These are phyloP conservation scores for Colletotrichum australisinense DNA, from an alignment of 2,329 filamentous ascomycete genomes.

Conservation along the genomic window DNA sequence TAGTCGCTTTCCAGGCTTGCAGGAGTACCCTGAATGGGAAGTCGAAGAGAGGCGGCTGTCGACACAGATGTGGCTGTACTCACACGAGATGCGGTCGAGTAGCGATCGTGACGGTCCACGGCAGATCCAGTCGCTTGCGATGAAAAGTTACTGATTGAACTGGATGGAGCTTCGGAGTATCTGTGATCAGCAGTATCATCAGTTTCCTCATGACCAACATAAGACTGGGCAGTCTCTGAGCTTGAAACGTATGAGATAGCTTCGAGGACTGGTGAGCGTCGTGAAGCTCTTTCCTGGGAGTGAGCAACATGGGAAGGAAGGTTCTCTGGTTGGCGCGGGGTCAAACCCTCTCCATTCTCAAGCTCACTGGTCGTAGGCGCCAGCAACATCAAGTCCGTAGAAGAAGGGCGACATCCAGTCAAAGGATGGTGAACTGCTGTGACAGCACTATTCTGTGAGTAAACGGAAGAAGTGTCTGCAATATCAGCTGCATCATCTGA, in stretches of 20 bases:
- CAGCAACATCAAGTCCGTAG: slow-evolving; percentile 19
- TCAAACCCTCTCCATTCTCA: neutral
- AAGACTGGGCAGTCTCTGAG: neutral
- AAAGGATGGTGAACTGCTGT: slow-evolving; percentile 32
- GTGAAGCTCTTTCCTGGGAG: neutral
- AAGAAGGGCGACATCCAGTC: neutral
- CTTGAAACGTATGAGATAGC: slow-evolving; percentile 9
- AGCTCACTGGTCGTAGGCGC: neutral
- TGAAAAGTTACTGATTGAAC: neutral
- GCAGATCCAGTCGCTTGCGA: neutral
- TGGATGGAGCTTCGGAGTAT: slow-evolving; percentile 11
- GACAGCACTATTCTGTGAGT: slow-evolving; percentile 38
- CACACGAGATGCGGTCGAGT: neutral
- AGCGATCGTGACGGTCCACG: neutral
- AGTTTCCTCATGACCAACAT: neutral
- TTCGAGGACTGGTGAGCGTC: neutral
- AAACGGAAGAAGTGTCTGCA: slow-evolving; percentile 38
- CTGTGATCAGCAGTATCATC: neutral
- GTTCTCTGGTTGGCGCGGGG: slow-evolving; percentile 3
- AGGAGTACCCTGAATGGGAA: neutral
- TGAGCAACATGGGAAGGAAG: slow-evolving; percentile 2
- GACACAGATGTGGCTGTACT: slow-evolving; percentile 9
- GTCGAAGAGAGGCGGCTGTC: slow-evolving; percentile 1
- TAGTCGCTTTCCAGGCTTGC: neutral
- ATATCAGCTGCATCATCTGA: slow-evolving; percentile 17